phyloP scores from a whole-genome alignment of 176 grass and related monocot species.

The Hordeum vulgare region MorexV3_pseudomolecules_assembly NC_058520.1:584489966-584490465 shows the following conservation, averaged over 20 bases:
- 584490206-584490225: neutral
- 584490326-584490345: slow-evolving; percentile 43
- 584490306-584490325: slow-evolving; percentile 13
- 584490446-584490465: neutral
- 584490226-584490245: neutral
- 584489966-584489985: too few relatives aligned
- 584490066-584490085: neutral
- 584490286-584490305: slow-evolving; percentile 19
- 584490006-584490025: too few relatives aligned
- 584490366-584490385: neutral
- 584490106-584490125: neutral
- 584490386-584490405: neutral
- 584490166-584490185: too few relatives aligned
- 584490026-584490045: too few relatives aligned
- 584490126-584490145: neutral
- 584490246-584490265: slow-evolving; percentile 14
- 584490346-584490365: slow-evolving; percentile 34
- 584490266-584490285: slow-evolving; percentile 12
- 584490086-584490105: neutral
- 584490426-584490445: neutral
- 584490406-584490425: neutral
- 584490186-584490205: neutral
- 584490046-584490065: neutral
- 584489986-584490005: too few relatives aligned
- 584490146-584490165: neutral